Evolutionary conservation across 352 stramenopile species (phyloP).

Genomic region (Phytophthora syringae): DNA sequence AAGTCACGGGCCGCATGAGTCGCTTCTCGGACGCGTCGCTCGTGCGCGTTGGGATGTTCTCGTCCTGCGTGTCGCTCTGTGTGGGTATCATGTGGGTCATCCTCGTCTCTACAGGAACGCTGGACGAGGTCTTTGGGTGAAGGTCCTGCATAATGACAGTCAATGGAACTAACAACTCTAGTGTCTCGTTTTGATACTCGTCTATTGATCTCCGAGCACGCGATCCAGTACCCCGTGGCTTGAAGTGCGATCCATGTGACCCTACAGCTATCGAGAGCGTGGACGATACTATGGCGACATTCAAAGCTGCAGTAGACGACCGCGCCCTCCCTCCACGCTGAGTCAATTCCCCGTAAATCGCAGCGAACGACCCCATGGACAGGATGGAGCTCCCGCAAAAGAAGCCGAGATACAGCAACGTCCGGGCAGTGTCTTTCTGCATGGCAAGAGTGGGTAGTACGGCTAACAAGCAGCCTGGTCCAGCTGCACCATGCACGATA

Average conservation of each 20-base stretch:
- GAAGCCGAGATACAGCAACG: conserved; percentile 78
- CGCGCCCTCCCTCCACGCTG: conserved; percentile 32
- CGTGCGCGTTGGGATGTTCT: conserved; percentile 70
- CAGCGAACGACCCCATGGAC: conserved; percentile 89
- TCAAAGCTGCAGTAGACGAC: conserved; percentile 45
- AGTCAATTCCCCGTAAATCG: conserved; percentile 79
- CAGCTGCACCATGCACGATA: conserved; percentile 89
- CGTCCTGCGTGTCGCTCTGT: conserved; percentile 63
- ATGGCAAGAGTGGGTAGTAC: conserved; percentile 89
- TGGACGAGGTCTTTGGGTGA: conserved; percentile 77
- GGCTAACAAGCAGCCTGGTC: conserved; percentile 74
- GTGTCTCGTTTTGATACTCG: too few species aligned
- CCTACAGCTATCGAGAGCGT: conserved; percentile 70
- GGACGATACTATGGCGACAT: conserved; percentile 57
- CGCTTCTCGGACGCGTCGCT: conserved; percentile 64
- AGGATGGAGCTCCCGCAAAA: conserved; percentile 90
- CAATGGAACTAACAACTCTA: background rate
- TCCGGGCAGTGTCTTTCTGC: conserved; percentile 70
- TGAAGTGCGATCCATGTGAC: conserved; percentile 76
- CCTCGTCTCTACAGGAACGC: conserved; percentile 66
- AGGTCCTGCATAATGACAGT: background rate
- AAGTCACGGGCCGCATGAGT: conserved; percentile 64
- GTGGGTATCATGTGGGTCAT: conserved; percentile 79
- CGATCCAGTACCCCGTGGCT: conserved; percentile 67
- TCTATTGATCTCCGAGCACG: conserved; percentile 49